phyloP scores from a whole-genome alignment of 1,284 basidiomycete genomes.

The Megacollybia platyphylla region DNA sequence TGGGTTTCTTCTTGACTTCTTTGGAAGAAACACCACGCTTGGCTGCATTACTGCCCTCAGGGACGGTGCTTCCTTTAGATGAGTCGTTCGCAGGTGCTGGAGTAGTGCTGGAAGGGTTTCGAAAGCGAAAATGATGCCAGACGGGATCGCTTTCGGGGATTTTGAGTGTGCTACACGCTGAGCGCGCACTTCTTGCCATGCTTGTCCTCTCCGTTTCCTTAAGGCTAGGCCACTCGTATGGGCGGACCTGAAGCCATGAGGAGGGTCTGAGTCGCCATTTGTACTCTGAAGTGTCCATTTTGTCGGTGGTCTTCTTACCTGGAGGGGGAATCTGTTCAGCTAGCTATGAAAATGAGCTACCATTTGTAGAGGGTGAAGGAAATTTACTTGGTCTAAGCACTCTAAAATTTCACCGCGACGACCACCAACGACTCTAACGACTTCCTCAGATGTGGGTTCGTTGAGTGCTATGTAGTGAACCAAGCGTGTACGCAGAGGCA shows the following conservation, averaged over 20 bases:
- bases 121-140: conserved; percentile 34
- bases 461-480: conserved; percentile 41
- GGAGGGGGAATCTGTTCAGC: conserved; percentile 27
- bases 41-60: conserved; percentile 8
- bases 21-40: conserved; percentile 33
- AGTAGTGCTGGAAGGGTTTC: conserved; percentile 9
- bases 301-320: conserved; percentile 18
- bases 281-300: conserved; percentile 15
- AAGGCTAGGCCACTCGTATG: conserved; percentile 43
- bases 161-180: conserved; percentile 29
- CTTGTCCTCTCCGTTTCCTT: conserved; percentile 27
- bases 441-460: conserved; percentile 30
- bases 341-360: conserved; percentile 21
- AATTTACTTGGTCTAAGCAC: conserved; percentile 35
- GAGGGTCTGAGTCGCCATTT: conserved; percentile 39
- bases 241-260: conserved; percentile 55
- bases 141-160: conserved; percentile 43
- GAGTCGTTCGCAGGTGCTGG: conserved; percentile 6
- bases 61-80: conserved; percentile 1
- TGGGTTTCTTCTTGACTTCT: conserved; percentile 28
- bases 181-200: conserved; percentile 36
- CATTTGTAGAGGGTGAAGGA: conserved; percentile 1
- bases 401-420: conserved; percentile 26
- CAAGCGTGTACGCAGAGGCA: conserved; percentile 28
- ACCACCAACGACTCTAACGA: conserved; percentile 26